phyloP scores from a whole-genome alignment of 2,329 filamentous ascomycete genomes.

The Colletotrichum sp. region DNA sequence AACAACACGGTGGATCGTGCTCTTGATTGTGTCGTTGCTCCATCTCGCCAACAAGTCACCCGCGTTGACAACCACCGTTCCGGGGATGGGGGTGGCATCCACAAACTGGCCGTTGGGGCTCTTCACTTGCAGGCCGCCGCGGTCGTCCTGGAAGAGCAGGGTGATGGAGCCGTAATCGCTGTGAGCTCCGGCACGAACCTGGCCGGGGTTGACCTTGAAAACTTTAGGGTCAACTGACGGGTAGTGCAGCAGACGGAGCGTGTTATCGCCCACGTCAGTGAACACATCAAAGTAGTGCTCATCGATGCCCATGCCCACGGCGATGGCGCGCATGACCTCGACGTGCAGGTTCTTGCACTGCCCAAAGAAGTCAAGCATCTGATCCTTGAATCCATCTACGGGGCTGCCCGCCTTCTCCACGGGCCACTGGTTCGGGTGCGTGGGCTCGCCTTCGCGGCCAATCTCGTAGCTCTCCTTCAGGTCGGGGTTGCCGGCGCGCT shows the following conservation, averaged over 20 bases:
- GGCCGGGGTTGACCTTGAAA: constrained; percentile 69
- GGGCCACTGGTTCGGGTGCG: constrained; percentile 80
- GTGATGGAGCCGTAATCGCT: constrained; percentile 69
- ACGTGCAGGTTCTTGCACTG: constrained; percentile 76
- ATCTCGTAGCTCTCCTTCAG: constrained; percentile 71
- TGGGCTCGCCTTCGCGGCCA: constrained; percentile 61
- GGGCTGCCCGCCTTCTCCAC: constrained; percentile 49
- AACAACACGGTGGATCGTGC: constrained; percentile 87
- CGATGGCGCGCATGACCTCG: constrained; percentile 83
- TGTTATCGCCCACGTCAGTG: constrained; percentile 73
- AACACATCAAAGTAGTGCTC: constrained; percentile 77
- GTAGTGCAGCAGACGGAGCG: constrained; percentile 77
- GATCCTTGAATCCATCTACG: constrained; percentile 65
- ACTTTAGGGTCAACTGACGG: constrained; percentile 68
- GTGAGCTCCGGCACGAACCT: constrained; percentile 80
- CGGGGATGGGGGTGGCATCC: constrained; percentile 80
- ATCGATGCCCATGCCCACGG: constrained; percentile 76
- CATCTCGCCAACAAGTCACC: constrained; percentile 85
- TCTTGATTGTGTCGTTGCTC: constrained; percentile 92
- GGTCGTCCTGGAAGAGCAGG: constrained; percentile 63
- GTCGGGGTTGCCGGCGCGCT: constrained; percentile 64
- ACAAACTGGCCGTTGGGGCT: constrained; percentile 80
- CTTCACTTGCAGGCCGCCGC: constrained; percentile 62
- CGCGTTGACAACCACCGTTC: constrained; percentile 86
- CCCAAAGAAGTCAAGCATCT: constrained; percentile 78